Percentiles rank a stretch among this genome's conserved stretches.
Evolutionary conservation across 2,329 filamentous ascomycete species (phyloP).

Genomic region (Fusarium sp.): DNA sequence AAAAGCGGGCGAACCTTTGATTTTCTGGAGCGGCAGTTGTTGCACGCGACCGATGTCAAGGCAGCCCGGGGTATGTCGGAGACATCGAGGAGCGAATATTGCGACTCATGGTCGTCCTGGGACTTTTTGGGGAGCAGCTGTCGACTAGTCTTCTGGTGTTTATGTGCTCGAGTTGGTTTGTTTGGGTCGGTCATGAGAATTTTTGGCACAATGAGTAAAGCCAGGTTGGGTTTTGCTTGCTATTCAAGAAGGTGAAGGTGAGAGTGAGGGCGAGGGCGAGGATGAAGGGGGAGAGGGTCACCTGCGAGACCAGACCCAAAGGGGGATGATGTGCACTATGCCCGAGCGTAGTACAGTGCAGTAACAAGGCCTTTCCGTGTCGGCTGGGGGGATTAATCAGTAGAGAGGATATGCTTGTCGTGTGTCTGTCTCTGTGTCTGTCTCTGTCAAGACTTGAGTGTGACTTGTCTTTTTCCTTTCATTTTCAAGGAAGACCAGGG

Average conservation of each 20-base stretch:
- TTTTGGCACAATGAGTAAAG: background rate
- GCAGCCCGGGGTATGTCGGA: background rate
- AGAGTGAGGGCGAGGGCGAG: too few relatives aligned
- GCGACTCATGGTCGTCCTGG: background rate
- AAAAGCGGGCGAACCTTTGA: slow-evolving; percentile 12
- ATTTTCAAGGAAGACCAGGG: too few relatives aligned
- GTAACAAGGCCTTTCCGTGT: too few relatives aligned
- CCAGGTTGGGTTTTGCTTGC: background rate
- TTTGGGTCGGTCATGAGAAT: slow-evolving; percentile 12
- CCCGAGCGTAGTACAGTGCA: too few relatives aligned
- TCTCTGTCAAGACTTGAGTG: too few relatives aligned
- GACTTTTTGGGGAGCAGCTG: slow-evolving; percentile 11
- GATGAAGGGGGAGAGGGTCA: background rate
- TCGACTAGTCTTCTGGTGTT: slow-evolving; percentile 18
- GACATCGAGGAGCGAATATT: slow-evolving; percentile 4
- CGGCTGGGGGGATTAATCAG: too few relatives aligned
- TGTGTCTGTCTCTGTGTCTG: too few relatives aligned
- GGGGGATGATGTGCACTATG: too few relatives aligned
- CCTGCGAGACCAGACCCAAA: too few relatives aligned
- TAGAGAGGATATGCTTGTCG: too few relatives aligned
- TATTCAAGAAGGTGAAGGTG: too few relatives aligned
- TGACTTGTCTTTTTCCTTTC: too few relatives aligned
- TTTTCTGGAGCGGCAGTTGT: slow-evolving; percentile 16
- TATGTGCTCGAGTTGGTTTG: slow-evolving; percentile 2
- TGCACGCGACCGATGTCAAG: slow-evolving; percentile 24